A percentile compares a stretch with the other conserved stretches of the same genome.
These are phyloP conservation scores for Aureobasidium namibiae DNA, from an alignment of 2,329 filamentous ascomycete genomes.

Conservation along the genomic window DNA sequence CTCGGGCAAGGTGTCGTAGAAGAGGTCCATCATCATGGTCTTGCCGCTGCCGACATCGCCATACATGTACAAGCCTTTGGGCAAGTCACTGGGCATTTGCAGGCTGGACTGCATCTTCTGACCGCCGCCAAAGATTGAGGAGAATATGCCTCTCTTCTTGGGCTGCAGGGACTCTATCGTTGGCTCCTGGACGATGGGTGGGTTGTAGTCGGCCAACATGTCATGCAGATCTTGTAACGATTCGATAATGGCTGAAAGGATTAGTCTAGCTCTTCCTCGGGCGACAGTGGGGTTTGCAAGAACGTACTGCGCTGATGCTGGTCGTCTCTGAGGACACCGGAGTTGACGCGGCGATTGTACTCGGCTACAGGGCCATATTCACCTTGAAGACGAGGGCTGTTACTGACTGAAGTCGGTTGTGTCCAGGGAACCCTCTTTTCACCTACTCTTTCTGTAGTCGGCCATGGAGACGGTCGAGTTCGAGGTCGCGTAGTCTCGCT, in stretches of 20 bases:
- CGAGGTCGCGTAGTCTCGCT: neutral
- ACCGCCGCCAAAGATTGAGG: slow-evolving; percentile 52
- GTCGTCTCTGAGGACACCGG: slow-evolving; percentile 72
- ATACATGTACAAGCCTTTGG: slow-evolving; percentile 86
- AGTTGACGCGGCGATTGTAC: slow-evolving; percentile 73
- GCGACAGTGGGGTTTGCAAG: neutral
- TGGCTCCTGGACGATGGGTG: slow-evolving; percentile 68
- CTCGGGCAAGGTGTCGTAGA: slow-evolving; percentile 81
- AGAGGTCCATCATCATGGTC: slow-evolving; percentile 99
- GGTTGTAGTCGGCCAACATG: slow-evolving; percentile 64
- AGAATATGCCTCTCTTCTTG: slow-evolving; percentile 45
- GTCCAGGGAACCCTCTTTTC: slow-evolving; percentile 6
- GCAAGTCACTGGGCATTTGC: slow-evolving; percentile 43
- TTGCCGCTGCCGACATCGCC: slow-evolving; percentile 96
- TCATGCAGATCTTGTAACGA: slow-evolving; percentile 83
- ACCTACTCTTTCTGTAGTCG: slow-evolving; percentile 20
- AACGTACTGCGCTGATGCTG: slow-evolving; percentile 74
- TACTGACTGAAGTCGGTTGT: neutral
- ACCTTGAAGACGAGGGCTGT: slow-evolving; percentile 10
- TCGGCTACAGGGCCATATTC: slow-evolving; percentile 68
- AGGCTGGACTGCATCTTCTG: neutral
- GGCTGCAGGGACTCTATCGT: slow-evolving; percentile 60
- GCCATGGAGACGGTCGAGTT: slow-evolving; percentile 23
- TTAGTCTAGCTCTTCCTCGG: slow-evolving; percentile 9
- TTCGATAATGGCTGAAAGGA: slow-evolving; percentile 62